phyloP scores from a whole-genome alignment of 345 rosid genomes.

The Citrus trifoliata region DNA sequence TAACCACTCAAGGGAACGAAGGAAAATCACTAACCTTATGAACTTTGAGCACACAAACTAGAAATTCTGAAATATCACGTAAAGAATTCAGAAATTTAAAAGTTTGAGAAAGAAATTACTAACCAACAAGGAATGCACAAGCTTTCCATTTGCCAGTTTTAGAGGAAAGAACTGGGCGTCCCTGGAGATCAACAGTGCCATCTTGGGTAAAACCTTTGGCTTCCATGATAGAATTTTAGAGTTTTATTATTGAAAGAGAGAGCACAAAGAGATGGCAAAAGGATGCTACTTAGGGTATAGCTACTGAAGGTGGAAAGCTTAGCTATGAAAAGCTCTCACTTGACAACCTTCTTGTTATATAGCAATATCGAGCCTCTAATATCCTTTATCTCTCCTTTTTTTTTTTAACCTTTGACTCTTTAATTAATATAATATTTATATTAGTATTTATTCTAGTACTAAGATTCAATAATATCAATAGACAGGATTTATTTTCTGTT shows the following conservation, averaged over 20 bases:
- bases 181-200: slow-evolving; percentile 78
- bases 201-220: slow-evolving; percentile 61
- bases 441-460: too few relatives aligned
- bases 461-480: too few relatives aligned
- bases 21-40: background rate
- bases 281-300: background rate
- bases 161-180: slow-evolving; percentile 64
- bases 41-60: too few relatives aligned
- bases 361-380: background rate
- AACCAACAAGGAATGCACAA: slow-evolving; percentile 86
- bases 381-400: background rate
- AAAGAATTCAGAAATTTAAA: background rate
- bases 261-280: background rate
- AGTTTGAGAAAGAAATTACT: background rate
- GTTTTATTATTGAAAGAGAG: background rate
- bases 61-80: too few relatives aligned
- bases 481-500: too few relatives aligned
- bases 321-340: background rate
- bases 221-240: slow-evolving; percentile 40
- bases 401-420: background rate
- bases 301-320: background rate
- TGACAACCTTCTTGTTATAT: background rate
- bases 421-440: background rate
- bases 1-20: too few relatives aligned
- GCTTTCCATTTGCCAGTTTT: slow-evolving; percentile 89